Evolutionary conservation across 1,284 basidiomycete species (phyloP).

Genomic region (Rhodotorula glutinis): DNA sequence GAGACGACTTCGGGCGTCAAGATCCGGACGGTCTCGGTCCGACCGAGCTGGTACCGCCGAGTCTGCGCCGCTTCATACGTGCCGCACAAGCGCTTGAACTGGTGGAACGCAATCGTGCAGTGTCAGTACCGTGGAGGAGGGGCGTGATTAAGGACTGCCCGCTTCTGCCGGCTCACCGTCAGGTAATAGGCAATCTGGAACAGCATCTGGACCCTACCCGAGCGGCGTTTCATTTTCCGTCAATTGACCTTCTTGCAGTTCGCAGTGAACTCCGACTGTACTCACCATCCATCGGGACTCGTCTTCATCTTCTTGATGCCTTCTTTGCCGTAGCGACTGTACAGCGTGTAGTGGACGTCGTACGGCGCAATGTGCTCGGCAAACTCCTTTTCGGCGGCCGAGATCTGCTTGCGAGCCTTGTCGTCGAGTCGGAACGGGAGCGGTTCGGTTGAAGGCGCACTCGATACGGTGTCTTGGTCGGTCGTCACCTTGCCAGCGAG

Average conservation of each 20-base stretch:
- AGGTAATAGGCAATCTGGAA: conserved; percentile 77
- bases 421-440: conserved; percentile 66
- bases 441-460: not conserved
- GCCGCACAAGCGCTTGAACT: conserved; percentile 11
- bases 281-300: conserved; percentile 78
- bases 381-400: conserved; percentile 59
- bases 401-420: conserved; percentile 56
- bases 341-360: conserved; percentile 63
- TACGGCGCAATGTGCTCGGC: conserved; percentile 64
- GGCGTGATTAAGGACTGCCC: too few species aligned
- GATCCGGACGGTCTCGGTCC: conserved; percentile 83
- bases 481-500: conserved; percentile 51
- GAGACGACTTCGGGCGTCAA: conserved; percentile 66
- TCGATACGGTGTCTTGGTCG: not conserved
- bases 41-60: conserved; percentile 74
- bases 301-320: conserved; percentile 81
- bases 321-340: conserved; percentile 72
- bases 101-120: too few species aligned
- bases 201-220: conserved; percentile 66
- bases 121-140: too few species aligned
- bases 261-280: too few species aligned
- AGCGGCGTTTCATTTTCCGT: too few species aligned
- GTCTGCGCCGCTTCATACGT: conserved; percentile 86
- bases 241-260: too few species aligned
- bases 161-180: conserved; percentile 45